Conservation (phyloP, 2,329 filamentous ascomycete genomes). For the Ceratocystis eucalypticola region DNA sequence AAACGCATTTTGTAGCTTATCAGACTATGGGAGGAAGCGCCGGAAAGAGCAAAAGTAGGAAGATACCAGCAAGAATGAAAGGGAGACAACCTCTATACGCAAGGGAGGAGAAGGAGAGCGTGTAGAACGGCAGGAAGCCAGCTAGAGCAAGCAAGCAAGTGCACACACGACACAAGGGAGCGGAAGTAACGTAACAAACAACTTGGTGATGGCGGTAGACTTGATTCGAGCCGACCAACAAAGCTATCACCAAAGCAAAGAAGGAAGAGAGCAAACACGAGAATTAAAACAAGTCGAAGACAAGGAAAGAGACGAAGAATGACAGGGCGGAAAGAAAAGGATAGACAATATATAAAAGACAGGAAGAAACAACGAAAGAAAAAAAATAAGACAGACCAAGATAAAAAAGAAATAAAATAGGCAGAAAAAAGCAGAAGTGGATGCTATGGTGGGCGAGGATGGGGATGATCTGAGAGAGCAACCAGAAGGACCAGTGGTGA, state of each 20-base stretch:
- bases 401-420: neutral
- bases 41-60: neutral
- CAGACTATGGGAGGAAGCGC: neutral
- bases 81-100: too few relatives aligned
- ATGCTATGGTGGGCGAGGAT: neutral
- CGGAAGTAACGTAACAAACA: too few relatives aligned
- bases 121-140: neutral
- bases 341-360: neutral
- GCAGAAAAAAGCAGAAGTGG: neutral
- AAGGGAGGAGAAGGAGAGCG: neutral
- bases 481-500: neutral
- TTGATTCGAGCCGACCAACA: neutral
- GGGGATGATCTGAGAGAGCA: slow-evolving; percentile 1
- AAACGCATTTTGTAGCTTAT: neutral
- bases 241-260: neutral
- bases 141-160: neutral
- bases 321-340: neutral
- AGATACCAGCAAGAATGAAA: neutral
- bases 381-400: neutral
- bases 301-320: neutral
- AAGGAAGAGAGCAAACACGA: neutral
- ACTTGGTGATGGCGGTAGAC: neutral
- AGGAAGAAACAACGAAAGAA: neutral
- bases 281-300: neutral
- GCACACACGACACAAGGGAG: neutral